These are phyloP conservation scores for Penicillium expansum DNA, from an alignment of 2,329 filamentous ascomycete genomes.

Conservation along the genomic window DNA sequence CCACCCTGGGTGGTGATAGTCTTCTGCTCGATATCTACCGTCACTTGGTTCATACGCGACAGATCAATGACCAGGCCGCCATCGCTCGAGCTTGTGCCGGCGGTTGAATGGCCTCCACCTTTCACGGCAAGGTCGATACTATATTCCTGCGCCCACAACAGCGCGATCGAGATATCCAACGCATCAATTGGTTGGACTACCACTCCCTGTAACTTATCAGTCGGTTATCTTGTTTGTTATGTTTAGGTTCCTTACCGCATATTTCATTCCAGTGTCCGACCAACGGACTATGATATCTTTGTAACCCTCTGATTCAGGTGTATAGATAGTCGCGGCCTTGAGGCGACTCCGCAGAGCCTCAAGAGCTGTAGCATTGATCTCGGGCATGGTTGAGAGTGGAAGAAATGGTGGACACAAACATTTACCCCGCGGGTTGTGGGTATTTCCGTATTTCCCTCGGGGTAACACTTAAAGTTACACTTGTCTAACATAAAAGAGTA, in stretches of 20 bases:
- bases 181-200: conserved; percentile 45
- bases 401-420: neutral
- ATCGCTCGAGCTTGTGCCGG: conserved; percentile 52
- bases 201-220: conserved; percentile 38
- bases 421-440: conserved; percentile 5
- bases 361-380: conserved; percentile 1
- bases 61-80: conserved; percentile 60
- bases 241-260: conserved; percentile 22
- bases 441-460: neutral
- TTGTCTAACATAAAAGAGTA: neutral
- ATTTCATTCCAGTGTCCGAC: conserved; percentile 32
- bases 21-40: conserved; percentile 47
- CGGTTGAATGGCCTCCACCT: conserved; percentile 48
- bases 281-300: conserved; percentile 26
- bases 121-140: conserved; percentile 29
- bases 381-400: conserved; percentile 5
- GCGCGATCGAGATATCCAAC: conserved; percentile 43
- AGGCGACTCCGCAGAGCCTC: conserved; percentile 12
- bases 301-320: conserved; percentile 25
- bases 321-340: conserved; percentile 15
- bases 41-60: conserved; percentile 51
- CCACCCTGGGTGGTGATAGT: conserved; percentile 54
- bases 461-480: neutral
- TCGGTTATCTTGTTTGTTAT: neutral
- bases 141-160: conserved; percentile 47